These are phyloP conservation scores for Aspergillus biplanus DNA, from an alignment of 495 filamentous ascomycete genomes.

Conservation along the genomic window DNA sequence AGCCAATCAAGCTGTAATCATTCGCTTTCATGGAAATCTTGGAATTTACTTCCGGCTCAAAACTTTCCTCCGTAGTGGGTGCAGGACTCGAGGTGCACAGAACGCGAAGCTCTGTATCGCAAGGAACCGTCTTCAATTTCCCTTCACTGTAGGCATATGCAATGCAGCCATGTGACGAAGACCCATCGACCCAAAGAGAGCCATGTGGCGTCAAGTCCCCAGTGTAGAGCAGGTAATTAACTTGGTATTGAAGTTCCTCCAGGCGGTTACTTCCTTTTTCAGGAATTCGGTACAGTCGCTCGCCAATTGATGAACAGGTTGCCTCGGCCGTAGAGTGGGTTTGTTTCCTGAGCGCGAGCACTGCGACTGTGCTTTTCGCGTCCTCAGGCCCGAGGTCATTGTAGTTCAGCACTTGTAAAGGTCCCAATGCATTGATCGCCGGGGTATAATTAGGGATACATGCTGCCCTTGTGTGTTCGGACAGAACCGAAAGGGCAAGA, in stretches of 20 bases:
- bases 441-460: conserved; percentile 10
- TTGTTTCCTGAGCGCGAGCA: conserved; percentile 23
- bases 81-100: conserved; percentile 31
- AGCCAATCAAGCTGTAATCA: conserved; percentile 39
- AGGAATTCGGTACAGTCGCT: conserved; percentile 19
- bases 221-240: conserved; percentile 29
- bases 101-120: conserved; percentile 20
- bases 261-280: conserved; percentile 6
- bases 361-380: conserved; percentile 27
- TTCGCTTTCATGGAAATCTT: conserved; percentile 36
- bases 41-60: conserved; percentile 17
- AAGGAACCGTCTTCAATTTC: conserved; percentile 10
- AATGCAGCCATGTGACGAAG: conserved; percentile 3
- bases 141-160: conserved; percentile 21
- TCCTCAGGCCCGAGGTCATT: conserved; percentile 32
- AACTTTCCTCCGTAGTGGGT: conserved; percentile 27
- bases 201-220: conserved; percentile 13
- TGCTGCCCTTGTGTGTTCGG: conserved; percentile 10
- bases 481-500: conserved; percentile 5
- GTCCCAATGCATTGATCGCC: conserved; percentile 16
- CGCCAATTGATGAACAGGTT: conserved; percentile 28
- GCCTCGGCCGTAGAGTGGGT: conserved; percentile 16
- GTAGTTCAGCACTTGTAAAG: conserved; percentile 29
- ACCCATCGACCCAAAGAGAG: conserved; percentile 21
- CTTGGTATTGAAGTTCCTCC: conserved; percentile 28